Base-by-base conservation (phyloP, 2,329 filamentous ascomycete genomes). In the Ophiostoma fasciatum region DNA sequence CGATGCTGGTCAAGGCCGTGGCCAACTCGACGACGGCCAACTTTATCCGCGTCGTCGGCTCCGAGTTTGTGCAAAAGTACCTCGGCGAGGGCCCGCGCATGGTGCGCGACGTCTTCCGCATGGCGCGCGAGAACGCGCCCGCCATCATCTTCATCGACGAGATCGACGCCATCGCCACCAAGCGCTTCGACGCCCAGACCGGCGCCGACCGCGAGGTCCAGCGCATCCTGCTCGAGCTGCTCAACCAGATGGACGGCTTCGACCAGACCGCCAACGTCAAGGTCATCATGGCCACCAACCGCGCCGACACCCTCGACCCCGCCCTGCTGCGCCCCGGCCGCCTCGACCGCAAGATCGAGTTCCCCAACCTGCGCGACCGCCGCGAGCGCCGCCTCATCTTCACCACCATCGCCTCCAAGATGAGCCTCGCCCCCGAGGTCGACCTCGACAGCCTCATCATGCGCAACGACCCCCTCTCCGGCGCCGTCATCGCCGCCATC, bases 211-310 rank as follows among this genome's bases (percentile, higher is more conserved):
- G 90, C 63, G 90, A 98, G 62, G 90, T 98, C 13, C 90, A 98
- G 65, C 88, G 90, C 70, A 98, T 98, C 52, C 68, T 98, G 41
- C 78, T 98, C 42, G 90, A 98, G 59, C 66, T 98, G 47, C 78
- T 98, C 45, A 98, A 98, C 64, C 90, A 98, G 63, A 98, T 98
- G 90, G 90, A 98, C 57, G 90, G 90, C 46, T 98, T 98, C 65
- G 90, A 98, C 59, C 90, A 98, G 61, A 94, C 85, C 1, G 82
- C 84, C 57, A 98, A 98, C 60, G 90, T 98, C 61, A 98, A 98
- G 67, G 90, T 98, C 56, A 98, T 98, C 64, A 98, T 98, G 90
- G 90, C 90, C 47, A 98, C 90, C 48, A 98, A 98, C 67, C 81
- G 90, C 56, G 88, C 90, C 46, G 90, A 96, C 59, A 98, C 90